Evolutionary conservation across 441 rosid genomes (phyloP).

Genomic region (Biscutella laevigata): DNA sequence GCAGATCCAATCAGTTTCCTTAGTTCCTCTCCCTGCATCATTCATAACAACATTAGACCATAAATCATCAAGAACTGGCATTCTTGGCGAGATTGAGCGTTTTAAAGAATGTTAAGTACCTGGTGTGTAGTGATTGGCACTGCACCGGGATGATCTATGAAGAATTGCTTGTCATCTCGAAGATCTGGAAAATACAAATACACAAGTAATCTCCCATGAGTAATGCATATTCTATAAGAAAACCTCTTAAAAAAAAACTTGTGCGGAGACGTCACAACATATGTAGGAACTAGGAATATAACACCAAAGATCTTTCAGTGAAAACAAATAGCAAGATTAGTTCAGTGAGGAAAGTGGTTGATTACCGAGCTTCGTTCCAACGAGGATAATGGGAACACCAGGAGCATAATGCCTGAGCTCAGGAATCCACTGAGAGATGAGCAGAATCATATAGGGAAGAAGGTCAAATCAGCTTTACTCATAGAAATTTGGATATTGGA

Average conservation of each 20-base stretch:
- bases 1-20: conserved; percentile 57
- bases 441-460: too few relatives aligned
- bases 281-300: too few relatives aligned
- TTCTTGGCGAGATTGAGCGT: background rate
- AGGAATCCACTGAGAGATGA: conserved; percentile 46
- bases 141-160: conserved; percentile 66
- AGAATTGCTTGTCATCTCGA: conserved; percentile 70
- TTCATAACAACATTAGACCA: background rate
- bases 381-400: conserved; percentile 57
- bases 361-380: conserved; percentile 57
- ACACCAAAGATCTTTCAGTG: too few relatives aligned
- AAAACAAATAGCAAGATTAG: too few relatives aligned
- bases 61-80: background rate
- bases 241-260: too few relatives aligned
- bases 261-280: background rate
- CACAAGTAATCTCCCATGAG: too few relatives aligned
- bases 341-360: too few relatives aligned
- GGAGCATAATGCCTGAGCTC: conserved; percentile 58
- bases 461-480: background rate
- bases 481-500: too few relatives aligned
- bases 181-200: conserved; percentile 39
- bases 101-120: conserved; percentile 25
- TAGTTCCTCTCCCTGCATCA: conserved; percentile 61
- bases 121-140: conserved; percentile 59
- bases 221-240: too few relatives aligned